phyloP scores from a whole-genome alignment of 1,284 basidiomycete genomes.

The Sanghuangporus weigelae region DNA sequence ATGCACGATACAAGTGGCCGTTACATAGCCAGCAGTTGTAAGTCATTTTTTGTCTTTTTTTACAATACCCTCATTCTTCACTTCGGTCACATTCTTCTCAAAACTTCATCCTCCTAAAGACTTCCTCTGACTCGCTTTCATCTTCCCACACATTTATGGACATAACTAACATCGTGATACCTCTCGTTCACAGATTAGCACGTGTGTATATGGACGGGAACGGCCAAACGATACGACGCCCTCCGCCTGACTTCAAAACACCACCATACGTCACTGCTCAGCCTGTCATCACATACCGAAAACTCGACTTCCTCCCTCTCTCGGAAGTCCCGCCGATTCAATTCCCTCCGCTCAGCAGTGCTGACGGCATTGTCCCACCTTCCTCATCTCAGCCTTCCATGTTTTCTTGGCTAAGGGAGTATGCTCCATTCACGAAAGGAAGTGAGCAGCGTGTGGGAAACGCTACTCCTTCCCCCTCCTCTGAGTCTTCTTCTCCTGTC shows the following conservation, averaged over 20 bases:
- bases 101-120: slow-evolving; percentile 2
- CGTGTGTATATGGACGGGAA: slow-evolving; percentile 64
- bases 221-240: slow-evolving; percentile 51
- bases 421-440: background rate
- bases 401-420: slow-evolving; percentile 30
- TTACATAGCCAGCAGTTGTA: slow-evolving; percentile 68
- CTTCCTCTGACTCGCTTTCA: background rate
- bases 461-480: background rate
- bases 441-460: background rate
- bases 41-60: background rate
- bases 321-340: slow-evolving; percentile 22
- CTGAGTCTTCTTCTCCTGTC: background rate
- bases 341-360: background rate
- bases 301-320: slow-evolving; percentile 42
- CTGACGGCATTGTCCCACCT: background rate
- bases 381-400: slow-evolving; percentile 22
- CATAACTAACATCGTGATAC: background rate
- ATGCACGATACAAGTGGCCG: slow-evolving; percentile 91
- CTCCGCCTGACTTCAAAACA: slow-evolving; percentile 65
- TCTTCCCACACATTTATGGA: background rate
- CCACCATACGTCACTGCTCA: slow-evolving; percentile 93
- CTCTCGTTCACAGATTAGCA: slow-evolving; percentile 43
- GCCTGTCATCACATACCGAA: slow-evolving; percentile 85
- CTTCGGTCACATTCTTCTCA: background rate
- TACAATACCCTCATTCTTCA: background rate